phyloP scores from a whole-genome alignment of 2,329 filamentous ascomycete genomes.

The Clarireedia monteithiana region DNA sequence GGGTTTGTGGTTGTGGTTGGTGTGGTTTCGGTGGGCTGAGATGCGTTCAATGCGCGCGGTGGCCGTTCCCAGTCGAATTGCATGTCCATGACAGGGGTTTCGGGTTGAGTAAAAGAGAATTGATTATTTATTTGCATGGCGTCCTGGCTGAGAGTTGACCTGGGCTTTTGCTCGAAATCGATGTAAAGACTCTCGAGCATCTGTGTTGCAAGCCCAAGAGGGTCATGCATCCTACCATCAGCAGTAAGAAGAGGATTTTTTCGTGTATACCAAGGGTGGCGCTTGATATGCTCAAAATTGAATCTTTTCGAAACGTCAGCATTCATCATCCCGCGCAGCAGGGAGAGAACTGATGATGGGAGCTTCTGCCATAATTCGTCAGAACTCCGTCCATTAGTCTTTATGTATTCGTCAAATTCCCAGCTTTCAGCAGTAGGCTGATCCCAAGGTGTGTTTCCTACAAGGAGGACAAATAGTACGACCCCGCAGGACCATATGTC shows the following conservation, averaged over 20 bases:
- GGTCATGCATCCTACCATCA: constrained; percentile 70
- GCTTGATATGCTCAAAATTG: constrained; percentile 75
- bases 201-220: constrained; percentile 78
- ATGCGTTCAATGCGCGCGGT: constrained; percentile 27
- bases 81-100: constrained; percentile 64
- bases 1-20: constrained; percentile 28
- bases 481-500: constrained; percentile 98
- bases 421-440: constrained; percentile 79
- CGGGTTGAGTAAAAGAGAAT: constrained; percentile 79
- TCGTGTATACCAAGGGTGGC: constrained; percentile 91
- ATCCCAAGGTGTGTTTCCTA: constrained; percentile 97
- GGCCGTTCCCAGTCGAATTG: constrained; percentile 87
- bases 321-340: constrained; percentile 89
- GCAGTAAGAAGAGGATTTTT: constrained; percentile 67
- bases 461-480: constrained; percentile 90
- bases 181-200: constrained; percentile 91
- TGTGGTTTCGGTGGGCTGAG: constrained; percentile 37
- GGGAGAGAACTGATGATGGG: constrained; percentile 64
- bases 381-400: constrained; percentile 68
- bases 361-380: constrained; percentile 82
- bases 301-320: constrained; percentile 70
- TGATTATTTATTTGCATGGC: constrained; percentile 62
- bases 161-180: constrained; percentile 66
- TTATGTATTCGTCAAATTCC: constrained; percentile 84
- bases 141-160: constrained; percentile 36